Base-by-base conservation (phyloP, 768 basidiomycete species). In the Trametes cingulata region DNA sequence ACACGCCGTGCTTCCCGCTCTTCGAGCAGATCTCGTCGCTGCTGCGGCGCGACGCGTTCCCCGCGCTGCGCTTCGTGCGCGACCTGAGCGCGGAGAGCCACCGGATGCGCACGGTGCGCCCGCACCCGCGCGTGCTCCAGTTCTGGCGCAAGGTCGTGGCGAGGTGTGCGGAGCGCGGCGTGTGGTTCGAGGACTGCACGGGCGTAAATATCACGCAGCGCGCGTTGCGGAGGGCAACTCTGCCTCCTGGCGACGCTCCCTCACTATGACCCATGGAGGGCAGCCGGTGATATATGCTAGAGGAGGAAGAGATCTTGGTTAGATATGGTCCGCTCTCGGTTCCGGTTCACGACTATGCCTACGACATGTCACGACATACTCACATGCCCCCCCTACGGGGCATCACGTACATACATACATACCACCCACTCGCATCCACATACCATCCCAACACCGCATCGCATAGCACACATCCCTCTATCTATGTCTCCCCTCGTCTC, bases 1-100 rank as follows among this genome's bases (percentile, higher is more conserved):
- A 79, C 12, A 77, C 81, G 35, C 79, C 82, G 13, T 88, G 87
- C 68, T 89, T 89, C 71, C 79, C 82, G 65, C 78, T 90, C 50
- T 72, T 77, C 35, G 84, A 86, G 70, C 88, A 90, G 70, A 78
- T 90, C 53, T 81, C 79, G 46, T 84, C 81, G 56, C 71, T 90
- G 19, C 67, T 90, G 17, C 75, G 80, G 50, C 65, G 72, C 7
- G 79, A 84, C 53, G 85, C 86, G 51, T 90, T 90, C 69, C 88
- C 88, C 24, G 69, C 72, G 13, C 71, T 90, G 57, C 73, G 74
- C 62, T 86, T 80, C 67, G 78, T 91, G 50, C 74, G 88, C 37
- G 88, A 91, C 73, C 75, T 91, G 72, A 86, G 85, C 68, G 75
- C 74, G 67, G 78, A 77, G 58, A 86, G 84, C 56, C 82, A 87